phyloP scores from a whole-genome alignment of 495 filamentous ascomycete species.

The Oleoguttula mirabilis region DNA sequence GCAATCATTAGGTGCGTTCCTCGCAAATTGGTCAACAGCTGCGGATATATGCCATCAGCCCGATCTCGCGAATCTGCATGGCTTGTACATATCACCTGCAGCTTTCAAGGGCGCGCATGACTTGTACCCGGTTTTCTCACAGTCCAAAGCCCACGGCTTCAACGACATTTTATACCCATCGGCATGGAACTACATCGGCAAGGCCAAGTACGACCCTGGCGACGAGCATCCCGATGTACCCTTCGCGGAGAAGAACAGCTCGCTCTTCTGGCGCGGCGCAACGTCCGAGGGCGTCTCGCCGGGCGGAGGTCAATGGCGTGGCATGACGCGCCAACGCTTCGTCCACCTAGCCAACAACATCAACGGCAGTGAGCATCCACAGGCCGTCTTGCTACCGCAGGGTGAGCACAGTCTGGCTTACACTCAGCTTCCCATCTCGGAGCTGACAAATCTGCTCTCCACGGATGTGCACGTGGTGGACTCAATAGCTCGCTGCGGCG shows the following conservation, averaged over 20 bases:
- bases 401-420: slow-evolving; percentile 5
- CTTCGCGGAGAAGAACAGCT: slow-evolving; percentile 26
- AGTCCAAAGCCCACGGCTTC: slow-evolving; percentile 53
- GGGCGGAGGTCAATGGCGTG: slow-evolving; percentile 37
- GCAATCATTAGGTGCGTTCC: slow-evolving; percentile 57
- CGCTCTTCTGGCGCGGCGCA: slow-evolving; percentile 26
- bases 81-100: slow-evolving; percentile 54
- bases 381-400: slow-evolving; percentile 26
- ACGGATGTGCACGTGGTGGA: slow-evolving; percentile 28
- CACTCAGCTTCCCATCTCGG: slow-evolving; percentile 5
- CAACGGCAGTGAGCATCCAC: slow-evolving; percentile 19
- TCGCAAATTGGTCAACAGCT: slow-evolving; percentile 51
- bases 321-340: slow-evolving; percentile 48
- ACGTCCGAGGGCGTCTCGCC: slow-evolving; percentile 41
- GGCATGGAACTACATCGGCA: slow-evolving; percentile 30
- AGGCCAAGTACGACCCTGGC: slow-evolving; percentile 23
- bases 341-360: slow-evolving; percentile 43
- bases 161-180: slow-evolving; percentile 38
- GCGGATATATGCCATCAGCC: slow-evolving; percentile 68
- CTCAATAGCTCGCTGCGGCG: slow-evolving; percentile 42
- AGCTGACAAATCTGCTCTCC: slow-evolving; percentile 11
- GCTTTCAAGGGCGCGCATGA: slow-evolving; percentile 49
- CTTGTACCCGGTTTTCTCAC: slow-evolving; percentile 61
- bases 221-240: slow-evolving; percentile 20
- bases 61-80: slow-evolving; percentile 61